Conservation (phyloP, 768 basidiomycete species). For the Rossbeevera mucosa region DNA sequence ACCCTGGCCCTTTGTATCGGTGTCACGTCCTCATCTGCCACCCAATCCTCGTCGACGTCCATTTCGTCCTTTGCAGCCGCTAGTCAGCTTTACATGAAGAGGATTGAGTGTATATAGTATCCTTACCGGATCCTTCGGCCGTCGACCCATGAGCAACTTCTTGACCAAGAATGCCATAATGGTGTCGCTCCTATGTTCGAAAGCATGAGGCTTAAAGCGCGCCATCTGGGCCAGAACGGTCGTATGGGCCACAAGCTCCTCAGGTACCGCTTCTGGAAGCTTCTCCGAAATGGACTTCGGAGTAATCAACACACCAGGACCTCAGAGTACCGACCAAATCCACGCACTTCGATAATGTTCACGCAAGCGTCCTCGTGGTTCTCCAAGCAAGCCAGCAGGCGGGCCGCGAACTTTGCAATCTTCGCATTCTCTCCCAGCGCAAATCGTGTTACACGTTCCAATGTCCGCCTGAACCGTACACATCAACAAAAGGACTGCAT, state of each 20-base stretch:
- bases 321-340: background rate
- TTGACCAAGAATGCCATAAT: conserved; percentile 72
- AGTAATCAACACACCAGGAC: background rate
- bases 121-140: conserved; percentile 43
- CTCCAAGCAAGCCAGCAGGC: conserved; percentile 60
- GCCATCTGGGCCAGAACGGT: conserved; percentile 74
- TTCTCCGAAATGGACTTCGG: conserved; percentile 53
- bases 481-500: background rate
- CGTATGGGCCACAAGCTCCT: conserved; percentile 59
- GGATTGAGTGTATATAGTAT: background rate
- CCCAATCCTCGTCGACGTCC: conserved; percentile 70
- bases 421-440: conserved; percentile 55
- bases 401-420: conserved; percentile 83
- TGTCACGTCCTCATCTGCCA: conserved; percentile 58
- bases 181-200: conserved; percentile 73
- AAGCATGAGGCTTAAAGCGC: conserved; percentile 59
- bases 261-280: conserved; percentile 44
- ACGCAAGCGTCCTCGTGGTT: conserved; percentile 47
- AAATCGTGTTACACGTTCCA: conserved; percentile 59
- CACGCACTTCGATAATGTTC: conserved; percentile 60
- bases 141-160: conserved; percentile 59
- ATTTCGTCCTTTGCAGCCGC: conserved; percentile 44
- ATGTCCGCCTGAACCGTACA: conserved; percentile 47
- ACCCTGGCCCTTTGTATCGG: conserved; percentile 65
- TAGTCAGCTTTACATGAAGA: background rate